These are phyloP conservation scores for Boechera retrofracta DNA, from an alignment of 345 rosid species.

Conservation along the genomic window DNA sequence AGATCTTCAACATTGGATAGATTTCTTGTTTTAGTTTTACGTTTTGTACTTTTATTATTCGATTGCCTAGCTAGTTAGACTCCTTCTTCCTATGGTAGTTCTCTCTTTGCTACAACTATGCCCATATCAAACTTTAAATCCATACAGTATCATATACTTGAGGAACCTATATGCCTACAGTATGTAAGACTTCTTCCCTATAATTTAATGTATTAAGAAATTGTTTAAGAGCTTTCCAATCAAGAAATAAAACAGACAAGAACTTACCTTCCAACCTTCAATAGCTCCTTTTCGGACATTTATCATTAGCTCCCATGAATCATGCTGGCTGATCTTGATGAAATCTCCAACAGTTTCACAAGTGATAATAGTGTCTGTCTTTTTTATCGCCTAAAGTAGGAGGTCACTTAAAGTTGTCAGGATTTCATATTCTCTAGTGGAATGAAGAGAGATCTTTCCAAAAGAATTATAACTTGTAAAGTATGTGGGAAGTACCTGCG, in stretches of 20 bases:
- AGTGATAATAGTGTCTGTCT: slow-evolving; percentile 49
- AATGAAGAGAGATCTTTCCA: slow-evolving; percentile 6
- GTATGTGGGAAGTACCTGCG: slow-evolving; percentile 60
- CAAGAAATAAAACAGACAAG: slow-evolving; percentile 14
- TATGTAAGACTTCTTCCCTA: not conserved
- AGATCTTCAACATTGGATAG: slow-evolving; percentile 1
- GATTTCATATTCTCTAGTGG: slow-evolving; percentile 15
- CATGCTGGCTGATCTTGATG: slow-evolving; percentile 60
- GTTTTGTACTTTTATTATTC: slow-evolving; percentile 1
- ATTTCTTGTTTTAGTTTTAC: not conserved
- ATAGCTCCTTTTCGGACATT: slow-evolving; percentile 63
- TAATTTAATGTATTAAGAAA: not conserved
- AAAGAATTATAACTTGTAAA: slow-evolving; percentile 19
- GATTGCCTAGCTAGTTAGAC: not conserved
- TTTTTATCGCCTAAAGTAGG: slow-evolving; percentile 59
- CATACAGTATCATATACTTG: not conserved
- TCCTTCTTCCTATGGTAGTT: not conserved
- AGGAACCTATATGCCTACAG: not conserved
- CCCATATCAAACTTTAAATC: not conserved
- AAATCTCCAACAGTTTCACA: slow-evolving; percentile 61
- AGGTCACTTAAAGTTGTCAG: slow-evolving; percentile 25
- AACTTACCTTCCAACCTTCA: slow-evolving; percentile 85
- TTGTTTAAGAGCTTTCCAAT: slow-evolving; percentile 17
- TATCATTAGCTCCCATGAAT: slow-evolving; percentile 73
- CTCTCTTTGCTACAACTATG: slow-evolving; percentile 2